Percentiles rank a stretch among this genome's conserved stretches.
Conservation (phyloP, 78 protist genomes). For the Dictyostelium capitatum region DNA sequence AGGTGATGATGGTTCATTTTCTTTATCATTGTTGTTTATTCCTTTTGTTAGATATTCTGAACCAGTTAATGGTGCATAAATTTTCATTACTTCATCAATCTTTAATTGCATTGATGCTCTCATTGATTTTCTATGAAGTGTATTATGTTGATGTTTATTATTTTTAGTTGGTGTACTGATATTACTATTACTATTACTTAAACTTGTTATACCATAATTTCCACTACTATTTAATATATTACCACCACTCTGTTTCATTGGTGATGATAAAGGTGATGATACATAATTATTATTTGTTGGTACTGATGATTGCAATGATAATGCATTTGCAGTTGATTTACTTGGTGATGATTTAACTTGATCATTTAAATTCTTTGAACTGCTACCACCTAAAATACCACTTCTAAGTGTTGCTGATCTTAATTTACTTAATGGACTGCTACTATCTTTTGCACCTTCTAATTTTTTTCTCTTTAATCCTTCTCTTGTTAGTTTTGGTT, state of each 20-base stretch:
- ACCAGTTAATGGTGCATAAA: slow-evolving; percentile 71
- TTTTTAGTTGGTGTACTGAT: slow-evolving; percentile 17
- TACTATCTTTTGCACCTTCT: slow-evolving; percentile 65
- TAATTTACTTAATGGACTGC: slow-evolving; percentile 51
- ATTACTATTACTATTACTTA: background rate
- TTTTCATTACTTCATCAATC: slow-evolving; percentile 67
- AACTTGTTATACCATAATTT: background rate
- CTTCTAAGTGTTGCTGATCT: slow-evolving; percentile 47
- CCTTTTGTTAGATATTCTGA: slow-evolving; percentile 46
- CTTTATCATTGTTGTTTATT: background rate
- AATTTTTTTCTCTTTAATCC: slow-evolving; percentile 54
- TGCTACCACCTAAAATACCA: background rate
- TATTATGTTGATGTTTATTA: slow-evolving; percentile 3
- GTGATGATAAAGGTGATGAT: slow-evolving; percentile 17
- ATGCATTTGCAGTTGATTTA: slow-evolving; percentile 71
- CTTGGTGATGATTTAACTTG: slow-evolving; percentile 24
- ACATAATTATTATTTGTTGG: slow-evolving; percentile 26
- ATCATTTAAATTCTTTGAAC: slow-evolving; percentile 21
- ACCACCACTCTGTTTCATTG: background rate
- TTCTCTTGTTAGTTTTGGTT: slow-evolving; percentile 15
- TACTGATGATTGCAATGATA: slow-evolving; percentile 60
- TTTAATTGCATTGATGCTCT: slow-evolving; percentile 63
- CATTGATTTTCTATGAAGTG: slow-evolving; percentile 33
- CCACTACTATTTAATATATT: background rate
- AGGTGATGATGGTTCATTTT: slow-evolving; percentile 26